These are phyloP conservation scores for Phaeolepiota aurea DNA, from an alignment of 768 basidiomycete species.

Conservation along the genomic window DNA sequence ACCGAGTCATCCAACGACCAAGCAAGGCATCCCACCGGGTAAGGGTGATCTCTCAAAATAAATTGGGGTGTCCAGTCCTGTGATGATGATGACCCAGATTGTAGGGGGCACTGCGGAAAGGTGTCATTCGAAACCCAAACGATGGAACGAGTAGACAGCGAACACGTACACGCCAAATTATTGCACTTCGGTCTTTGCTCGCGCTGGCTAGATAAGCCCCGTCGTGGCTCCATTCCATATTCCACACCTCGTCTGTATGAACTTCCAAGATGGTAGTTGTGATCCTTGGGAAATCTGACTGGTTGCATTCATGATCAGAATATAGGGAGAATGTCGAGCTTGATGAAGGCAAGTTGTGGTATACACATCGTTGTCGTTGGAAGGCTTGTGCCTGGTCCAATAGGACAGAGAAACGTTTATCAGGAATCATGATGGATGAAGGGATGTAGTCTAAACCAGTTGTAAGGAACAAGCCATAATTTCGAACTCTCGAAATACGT, in stretches of 20 bases:
- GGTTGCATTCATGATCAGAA: slow-evolving; percentile 77
- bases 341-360: slow-evolving; percentile 68
- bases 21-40: slow-evolving; percentile 72
- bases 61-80: slow-evolving; percentile 54
- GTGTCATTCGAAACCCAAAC: slow-evolving; percentile 4
- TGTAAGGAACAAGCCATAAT: slow-evolving; percentile 4
- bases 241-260: slow-evolving; percentile 94
- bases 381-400: slow-evolving; percentile 77
- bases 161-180: slow-evolving; percentile 86
- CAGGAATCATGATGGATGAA: slow-evolving; percentile 87
- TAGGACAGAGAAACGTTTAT: slow-evolving; percentile 76
- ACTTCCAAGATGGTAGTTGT: slow-evolving; percentile 81
- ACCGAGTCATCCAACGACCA: slow-evolving; percentile 90
- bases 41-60: slow-evolving; percentile 68
- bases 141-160: slow-evolving; percentile 18
- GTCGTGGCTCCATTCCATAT: slow-evolving; percentile 89
- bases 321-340: slow-evolving; percentile 70
- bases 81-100: slow-evolving; percentile 33
- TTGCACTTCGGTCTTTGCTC: slow-evolving; percentile 79
- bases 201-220: slow-evolving; percentile 81
- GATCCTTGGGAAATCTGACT: slow-evolving; percentile 73
- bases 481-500: slow-evolving; percentile 11
- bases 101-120: slow-evolving; percentile 25
- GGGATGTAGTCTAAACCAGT: slow-evolving; percentile 72
- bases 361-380: slow-evolving; percentile 78